Evolutionary conservation across 2,329 filamentous ascomycete genomes (phyloP).

Genomic region (Talaromyces islandicus): DNA sequence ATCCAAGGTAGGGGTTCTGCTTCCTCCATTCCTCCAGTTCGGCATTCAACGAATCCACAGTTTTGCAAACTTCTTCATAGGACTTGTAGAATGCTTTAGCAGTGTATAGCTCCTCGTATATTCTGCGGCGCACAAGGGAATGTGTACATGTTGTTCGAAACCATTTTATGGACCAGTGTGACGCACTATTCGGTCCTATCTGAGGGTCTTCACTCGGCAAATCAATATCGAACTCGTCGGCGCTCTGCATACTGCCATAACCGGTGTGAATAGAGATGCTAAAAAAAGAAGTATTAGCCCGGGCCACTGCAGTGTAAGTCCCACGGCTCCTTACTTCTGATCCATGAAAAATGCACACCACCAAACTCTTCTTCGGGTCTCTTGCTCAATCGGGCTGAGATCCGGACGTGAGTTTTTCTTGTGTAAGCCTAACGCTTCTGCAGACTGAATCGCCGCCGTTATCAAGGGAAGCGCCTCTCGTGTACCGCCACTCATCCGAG

Average conservation of each 20-base stretch:
- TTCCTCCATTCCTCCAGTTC: slow-evolving; percentile 90
- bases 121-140: slow-evolving; percentile 78
- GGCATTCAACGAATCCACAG: slow-evolving; percentile 80
- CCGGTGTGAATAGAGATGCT: slow-evolving; percentile 61
- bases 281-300: not conserved
- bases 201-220: slow-evolving; percentile 80
- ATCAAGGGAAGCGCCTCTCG: slow-evolving; percentile 85
- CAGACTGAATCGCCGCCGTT: slow-evolving; percentile 77
- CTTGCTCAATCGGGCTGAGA: slow-evolving; percentile 79
- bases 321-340: slow-evolving; percentile 48
- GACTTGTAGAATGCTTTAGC: slow-evolving; percentile 81
- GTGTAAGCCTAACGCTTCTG: slow-evolving; percentile 88
- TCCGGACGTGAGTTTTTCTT: slow-evolving; percentile 84
- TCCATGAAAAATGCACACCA: slow-evolving; percentile 69
- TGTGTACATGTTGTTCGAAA: slow-evolving; percentile 92
- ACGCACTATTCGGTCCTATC: slow-evolving; percentile 61
- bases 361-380: slow-evolving; percentile 72
- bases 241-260: slow-evolving; percentile 61
- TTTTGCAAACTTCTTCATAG: slow-evolving; percentile 79
- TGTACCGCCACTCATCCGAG: slow-evolving; percentile 90
- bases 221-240: slow-evolving; percentile 85
- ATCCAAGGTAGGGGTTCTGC: slow-evolving; percentile 66
- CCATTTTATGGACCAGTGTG: slow-evolving; percentile 79
- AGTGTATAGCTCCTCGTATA: slow-evolving; percentile 84
- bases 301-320: not conserved